Percentiles rank a stretch among this genome's conserved stretches.
Evolutionary conservation across 371 early-diverging fungal species (phyloP).

Genomic region (Mucor saturninus): DNA sequence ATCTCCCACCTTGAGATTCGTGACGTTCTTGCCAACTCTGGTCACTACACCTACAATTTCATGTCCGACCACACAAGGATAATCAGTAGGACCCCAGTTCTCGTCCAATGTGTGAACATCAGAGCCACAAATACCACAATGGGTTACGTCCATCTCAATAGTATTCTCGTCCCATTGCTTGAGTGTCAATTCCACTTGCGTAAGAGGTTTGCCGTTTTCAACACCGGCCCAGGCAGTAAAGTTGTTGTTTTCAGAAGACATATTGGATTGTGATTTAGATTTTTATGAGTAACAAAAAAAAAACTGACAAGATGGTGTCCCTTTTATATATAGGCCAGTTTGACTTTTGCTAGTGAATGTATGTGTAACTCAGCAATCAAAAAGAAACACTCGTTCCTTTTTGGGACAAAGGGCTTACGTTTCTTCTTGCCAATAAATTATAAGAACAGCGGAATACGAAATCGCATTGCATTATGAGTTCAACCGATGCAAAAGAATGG

Average conservation of each 20-base stretch:
- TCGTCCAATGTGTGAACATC: slow-evolving; percentile 63
- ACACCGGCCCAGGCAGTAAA: background rate
- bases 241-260: background rate
- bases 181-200: slow-evolving; percentile 18
- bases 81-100: slow-evolving; percentile 61
- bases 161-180: slow-evolving; percentile 27
- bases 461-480: no score
- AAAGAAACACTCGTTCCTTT: no score
- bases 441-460: no score
- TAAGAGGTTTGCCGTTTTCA: slow-evolving; percentile 17
- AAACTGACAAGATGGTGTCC: no score
- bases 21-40: slow-evolving; percentile 50
- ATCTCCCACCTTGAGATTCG: slow-evolving; percentile 53
- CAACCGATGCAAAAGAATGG: no score
- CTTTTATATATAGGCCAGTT: no score
- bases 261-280: background rate
- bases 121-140: slow-evolving; percentile 59
- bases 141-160: slow-evolving; percentile 54
- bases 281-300: no score
- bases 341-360: no score
- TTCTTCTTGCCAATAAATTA: no score
- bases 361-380: no score
- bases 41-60: slow-evolving; percentile 57
- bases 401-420: no score
- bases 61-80: slow-evolving; percentile 64